Conservation (phyloP, 129 eudicot species). For the Helichrysum umbraculigerum region DNA sequence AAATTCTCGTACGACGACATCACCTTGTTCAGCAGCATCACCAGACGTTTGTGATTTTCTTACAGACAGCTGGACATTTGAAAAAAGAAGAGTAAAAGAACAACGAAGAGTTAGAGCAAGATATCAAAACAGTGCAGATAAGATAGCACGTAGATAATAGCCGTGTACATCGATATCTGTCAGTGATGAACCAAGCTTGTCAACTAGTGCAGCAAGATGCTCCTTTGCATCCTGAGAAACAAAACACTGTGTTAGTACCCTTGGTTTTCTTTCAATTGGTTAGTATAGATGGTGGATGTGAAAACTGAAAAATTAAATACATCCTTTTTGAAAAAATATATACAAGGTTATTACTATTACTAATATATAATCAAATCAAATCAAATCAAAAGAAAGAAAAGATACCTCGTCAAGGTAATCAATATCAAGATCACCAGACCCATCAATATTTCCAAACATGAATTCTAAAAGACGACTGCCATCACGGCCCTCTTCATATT, state of each 20-base stretch:
- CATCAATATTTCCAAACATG: conserved; percentile 95
- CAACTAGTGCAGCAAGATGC: conserved; percentile 90
- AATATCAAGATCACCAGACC: conserved; percentile 92
- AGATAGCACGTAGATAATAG: conserved; percentile 16
- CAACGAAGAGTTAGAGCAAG: conserved; percentile 14
- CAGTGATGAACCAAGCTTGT: conserved; percentile 87
- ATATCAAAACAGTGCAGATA: conserved; percentile 7
- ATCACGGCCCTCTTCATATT: conserved; percentile 81
- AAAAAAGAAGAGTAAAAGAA: conserved; percentile 13
- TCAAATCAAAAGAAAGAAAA: conserved; percentile 1
- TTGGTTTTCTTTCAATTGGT: not conserved
- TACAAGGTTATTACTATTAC: not conserved
- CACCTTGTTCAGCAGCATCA: conserved; percentile 92
- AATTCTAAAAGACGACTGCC: conserved; percentile 85
- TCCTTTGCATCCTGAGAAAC: conserved; percentile 91
- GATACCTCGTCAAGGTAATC: conserved; percentile 96
- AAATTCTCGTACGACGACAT: conserved; percentile 24
- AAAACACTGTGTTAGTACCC: conserved; percentile 28
- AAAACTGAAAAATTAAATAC: not conserved
- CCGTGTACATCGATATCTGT: conserved; percentile 73
- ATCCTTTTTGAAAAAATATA: not conserved
- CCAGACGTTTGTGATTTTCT: conserved; percentile 51
- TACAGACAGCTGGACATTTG: conserved; percentile 61
- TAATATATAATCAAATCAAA: conserved; percentile 10
- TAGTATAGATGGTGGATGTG: not conserved